Base-by-base conservation (phyloP, 2,329 filamentous ascomycete species). In the Colletotrichum cuscutae region DNA sequence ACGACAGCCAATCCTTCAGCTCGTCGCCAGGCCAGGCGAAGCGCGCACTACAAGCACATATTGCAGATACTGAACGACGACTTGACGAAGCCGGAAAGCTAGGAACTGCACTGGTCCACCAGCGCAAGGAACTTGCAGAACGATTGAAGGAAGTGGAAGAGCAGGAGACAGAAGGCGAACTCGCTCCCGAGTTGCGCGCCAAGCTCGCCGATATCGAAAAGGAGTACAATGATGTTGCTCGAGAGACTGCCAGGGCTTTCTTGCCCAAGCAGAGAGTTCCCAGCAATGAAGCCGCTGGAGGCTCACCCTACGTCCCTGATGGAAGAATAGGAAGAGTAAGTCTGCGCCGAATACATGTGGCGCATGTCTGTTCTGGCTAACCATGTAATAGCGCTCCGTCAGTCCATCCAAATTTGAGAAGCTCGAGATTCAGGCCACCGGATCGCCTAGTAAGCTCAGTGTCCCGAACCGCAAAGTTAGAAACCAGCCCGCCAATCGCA, bases 211-310 rank as follows among this genome's bases (percentile, higher is more conserved):
- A 97, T 75, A 91, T 99, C 72, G 97, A 99, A 82, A 94, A 91
- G 81, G 97, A 99, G 79, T 98, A 97, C 84, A 96, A 97, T 81
- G 95, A 98, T 80, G 92, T 98, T 59, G 95, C 95, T 13, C 89
- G 93, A 75, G 96, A 98, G 81, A 97, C 94, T 60, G 95, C 96
- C 56, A 90, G 96, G 76, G 95, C 94, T 2, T 96, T 98, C 80
- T 85, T 98, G 73, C 93, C 91, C 42, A 97, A 97, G 77, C 95
- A 95, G 81, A 90, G 95, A 78, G 90, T 94, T 26, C 90, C 93
- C 22, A 95, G 93, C 80, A 90, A 88, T 74, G 93, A 95, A 78
- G 83, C 84, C 56, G 82, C 84, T 71, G 81, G 84, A 61, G 85
- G 84, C 58, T 90, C 89, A 9, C 88, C 88, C 13, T 89, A 86